phyloP scores from a whole-genome alignment of 306 rosid species.

The Inga laurina region DNA sequence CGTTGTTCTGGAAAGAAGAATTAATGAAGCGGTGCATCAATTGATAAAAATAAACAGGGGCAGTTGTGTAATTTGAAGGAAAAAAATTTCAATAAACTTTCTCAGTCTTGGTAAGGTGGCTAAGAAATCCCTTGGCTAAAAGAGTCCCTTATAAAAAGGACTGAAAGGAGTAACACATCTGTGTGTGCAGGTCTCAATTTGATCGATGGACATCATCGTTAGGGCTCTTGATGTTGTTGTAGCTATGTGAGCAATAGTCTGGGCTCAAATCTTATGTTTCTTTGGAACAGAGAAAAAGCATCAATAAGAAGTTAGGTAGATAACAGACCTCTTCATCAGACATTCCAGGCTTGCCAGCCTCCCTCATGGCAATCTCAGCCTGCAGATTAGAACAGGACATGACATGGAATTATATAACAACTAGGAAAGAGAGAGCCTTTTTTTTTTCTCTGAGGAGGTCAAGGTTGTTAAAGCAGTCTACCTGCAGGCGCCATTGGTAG shows the following conservation, averaged over 20 bases:
- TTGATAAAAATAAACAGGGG: not conserved
- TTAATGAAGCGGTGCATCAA: not conserved
- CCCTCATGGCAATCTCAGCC: slow-evolving; percentile 99
- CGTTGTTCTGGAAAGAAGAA: too few relatives aligned
- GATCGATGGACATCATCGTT: too few relatives aligned
- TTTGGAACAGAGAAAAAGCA: not conserved
- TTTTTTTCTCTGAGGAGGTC: slow-evolving; percentile 8
- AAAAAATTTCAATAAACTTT: not conserved
- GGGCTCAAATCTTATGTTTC: not conserved
- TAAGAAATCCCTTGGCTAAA: not conserved
- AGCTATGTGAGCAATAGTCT: not conserved
- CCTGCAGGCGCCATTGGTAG: slow-evolving; percentile 91
- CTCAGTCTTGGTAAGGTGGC: not conserved
- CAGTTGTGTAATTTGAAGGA: not conserved
- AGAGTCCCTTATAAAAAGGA: not conserved
- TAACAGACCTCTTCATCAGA: slow-evolving; percentile 76
- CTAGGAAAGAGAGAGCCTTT: slow-evolving; percentile 13
- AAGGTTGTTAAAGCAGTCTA: slow-evolving; percentile 30
- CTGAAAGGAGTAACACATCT: not conserved
- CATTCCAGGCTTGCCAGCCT: slow-evolving; percentile 95
- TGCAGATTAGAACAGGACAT: slow-evolving; percentile 40
- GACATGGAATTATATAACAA: slow-evolving; percentile 13
- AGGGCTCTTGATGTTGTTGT: too few relatives aligned
- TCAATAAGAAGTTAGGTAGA: not conserved
- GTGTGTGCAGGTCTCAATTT: not conserved